Evolutionary conservation across 257 asterid species (phyloP).

Genomic region (Solanum virginianum): DNA sequence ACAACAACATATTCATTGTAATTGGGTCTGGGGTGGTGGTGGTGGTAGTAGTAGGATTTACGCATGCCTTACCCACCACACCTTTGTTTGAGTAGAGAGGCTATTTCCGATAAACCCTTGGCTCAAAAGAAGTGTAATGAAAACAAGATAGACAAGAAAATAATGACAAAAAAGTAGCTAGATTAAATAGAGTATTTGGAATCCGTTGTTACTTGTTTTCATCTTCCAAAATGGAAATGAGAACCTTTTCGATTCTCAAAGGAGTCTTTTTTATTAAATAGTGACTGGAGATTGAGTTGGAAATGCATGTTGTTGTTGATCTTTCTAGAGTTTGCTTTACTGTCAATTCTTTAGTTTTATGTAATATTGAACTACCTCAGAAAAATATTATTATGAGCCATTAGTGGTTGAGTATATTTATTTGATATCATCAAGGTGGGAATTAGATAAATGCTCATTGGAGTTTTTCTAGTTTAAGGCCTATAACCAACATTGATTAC

Average conservation of each 20-base stretch:
- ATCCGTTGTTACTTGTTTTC: not conserved
- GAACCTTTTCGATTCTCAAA: not conserved
- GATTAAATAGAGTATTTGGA: not conserved
- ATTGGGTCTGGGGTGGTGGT: too few relatives aligned
- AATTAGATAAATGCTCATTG: not conserved
- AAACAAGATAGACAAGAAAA: too few relatives aligned
- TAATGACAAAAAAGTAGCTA: too few relatives aligned
- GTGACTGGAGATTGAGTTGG: not conserved
- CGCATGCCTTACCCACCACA: too few relatives aligned
- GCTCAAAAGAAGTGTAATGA: too few relatives aligned
- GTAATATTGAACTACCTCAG: not conserved
- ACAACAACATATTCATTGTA: too few relatives aligned
- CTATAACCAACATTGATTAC: not conserved
- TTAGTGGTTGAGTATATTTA: not conserved
- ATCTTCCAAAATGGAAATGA: not conserved
- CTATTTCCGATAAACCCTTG: too few relatives aligned
- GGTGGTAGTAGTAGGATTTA: too few relatives aligned
- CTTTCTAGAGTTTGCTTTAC: not conserved
- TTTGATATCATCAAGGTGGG: not conserved
- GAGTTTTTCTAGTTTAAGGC: not conserved
- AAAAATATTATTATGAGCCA: not conserved
- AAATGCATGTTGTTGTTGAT: not conserved
- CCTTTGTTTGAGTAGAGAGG: too few relatives aligned
- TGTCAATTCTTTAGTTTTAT: not conserved
- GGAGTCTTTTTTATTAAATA: not conserved